Evolutionary conservation across 768 basidiomycete species (phyloP), one percentile per base, ranked within the genome.

Genomic region (Chiua virens): DNA sequence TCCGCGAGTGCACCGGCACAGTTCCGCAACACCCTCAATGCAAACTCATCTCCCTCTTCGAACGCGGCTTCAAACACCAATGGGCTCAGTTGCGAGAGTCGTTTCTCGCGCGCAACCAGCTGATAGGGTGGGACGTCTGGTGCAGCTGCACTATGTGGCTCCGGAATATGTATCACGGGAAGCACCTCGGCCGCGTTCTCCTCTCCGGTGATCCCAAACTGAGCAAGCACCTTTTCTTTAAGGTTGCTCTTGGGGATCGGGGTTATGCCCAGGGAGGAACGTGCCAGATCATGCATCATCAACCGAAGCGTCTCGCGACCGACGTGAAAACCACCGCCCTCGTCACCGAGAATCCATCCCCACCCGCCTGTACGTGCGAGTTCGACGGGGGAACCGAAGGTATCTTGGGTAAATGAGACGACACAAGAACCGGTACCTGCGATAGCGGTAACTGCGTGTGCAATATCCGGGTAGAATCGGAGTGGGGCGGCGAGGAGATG

Each of bases 271-370:
- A 76, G 51, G 4, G 80, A 78, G 20, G 78, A 71, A 25, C 66
- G 62, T 55, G 88, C 86, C 30, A 77, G 72, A 46, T 82, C 79
- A 8, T 73, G 55, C 42, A 89, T 71, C 43, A 92, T 77, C 54
- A 86, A 79, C 5, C 90, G 84, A 20, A 92, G 63, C 0, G 89
- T 78, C 62, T 89, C 87, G 34, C 87, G 76, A 7, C 91, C 91
- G 51, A 92, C 84, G 61, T 86, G 79, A 60, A 80, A 92, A 11
- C 90, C 90, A 20, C 88, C 83, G 11, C 91, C 91, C 64, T 92
- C 89, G 62, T 92, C 89, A 8, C 89, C 88, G 11, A 91, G 73
- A 18, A 91, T 82, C 87, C 88, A 90, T 1, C 89, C 89, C 86
- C 86, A 90, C 1, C 89, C 89, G 4, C 89, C 89, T 27, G 81